Evolutionary conservation across 1,284 basidiomycete genomes (phyloP).

Genomic region (Rhodotorula sp.): DNA sequence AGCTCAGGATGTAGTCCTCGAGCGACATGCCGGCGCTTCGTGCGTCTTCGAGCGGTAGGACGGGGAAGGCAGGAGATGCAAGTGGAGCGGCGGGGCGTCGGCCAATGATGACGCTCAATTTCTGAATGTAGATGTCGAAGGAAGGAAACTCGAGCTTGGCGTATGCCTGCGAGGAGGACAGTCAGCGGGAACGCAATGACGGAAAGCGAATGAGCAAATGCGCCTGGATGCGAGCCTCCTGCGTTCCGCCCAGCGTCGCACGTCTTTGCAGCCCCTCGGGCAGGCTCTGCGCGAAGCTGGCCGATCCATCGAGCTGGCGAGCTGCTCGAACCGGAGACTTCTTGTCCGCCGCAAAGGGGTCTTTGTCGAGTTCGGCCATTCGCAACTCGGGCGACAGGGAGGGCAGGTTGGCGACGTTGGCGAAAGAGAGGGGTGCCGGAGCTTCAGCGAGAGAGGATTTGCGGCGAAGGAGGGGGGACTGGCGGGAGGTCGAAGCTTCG

Average conservation of each 20-base stretch:
- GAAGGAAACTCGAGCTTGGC: constrained; percentile 89
- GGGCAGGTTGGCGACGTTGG: constrained; percentile 23
- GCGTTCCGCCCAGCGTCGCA: background rate
- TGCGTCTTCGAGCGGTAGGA: constrained; percentile 9
- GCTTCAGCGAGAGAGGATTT: background rate
- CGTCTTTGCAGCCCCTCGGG: constrained; percentile 9
- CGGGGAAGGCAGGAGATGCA: background rate
- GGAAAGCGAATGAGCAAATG: background rate
- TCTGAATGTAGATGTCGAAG: constrained; percentile 84
- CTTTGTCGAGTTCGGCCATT: background rate
- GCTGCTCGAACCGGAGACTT: too few relatives aligned
- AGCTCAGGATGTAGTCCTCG: constrained; percentile 11
- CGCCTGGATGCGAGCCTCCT: constrained; percentile 26
- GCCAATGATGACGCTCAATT: constrained; percentile 68
- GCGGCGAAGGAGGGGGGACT: constrained; percentile 1
- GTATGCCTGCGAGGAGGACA: constrained; percentile 62
- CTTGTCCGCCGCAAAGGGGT: too few relatives aligned
- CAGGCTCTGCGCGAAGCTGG: constrained; percentile 10
- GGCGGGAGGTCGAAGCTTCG: background rate
- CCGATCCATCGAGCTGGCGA: background rate
- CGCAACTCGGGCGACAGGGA: constrained; percentile 7
- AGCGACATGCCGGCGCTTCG: constrained; percentile 8
- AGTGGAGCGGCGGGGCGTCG: constrained; percentile 49
- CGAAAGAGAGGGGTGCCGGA: constrained; percentile 22
- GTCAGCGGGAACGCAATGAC: background rate